These are phyloP conservation scores for Mrakia frigida DNA, from an alignment of 768 basidiomycete species.

Conservation along the genomic window DNA sequence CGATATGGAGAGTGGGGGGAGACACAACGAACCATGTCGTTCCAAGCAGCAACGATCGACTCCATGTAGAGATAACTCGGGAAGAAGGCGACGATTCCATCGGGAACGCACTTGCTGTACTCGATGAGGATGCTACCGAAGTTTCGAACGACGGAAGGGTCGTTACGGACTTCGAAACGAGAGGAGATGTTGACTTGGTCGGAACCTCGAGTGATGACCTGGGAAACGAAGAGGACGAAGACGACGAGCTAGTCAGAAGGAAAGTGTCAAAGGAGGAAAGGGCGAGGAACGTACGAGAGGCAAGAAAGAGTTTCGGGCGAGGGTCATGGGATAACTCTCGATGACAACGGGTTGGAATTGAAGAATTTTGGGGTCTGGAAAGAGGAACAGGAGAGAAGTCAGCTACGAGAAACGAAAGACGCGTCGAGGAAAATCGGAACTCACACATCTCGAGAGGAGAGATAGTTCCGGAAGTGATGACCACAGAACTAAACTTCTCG, in stretches of 20 bases:
- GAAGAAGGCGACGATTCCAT: constrained; percentile 98
- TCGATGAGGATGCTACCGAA: constrained; percentile 97
- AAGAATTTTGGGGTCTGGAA: constrained; percentile 82
- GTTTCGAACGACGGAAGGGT: constrained; percentile 97
- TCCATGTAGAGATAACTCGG: constrained; percentile 99
- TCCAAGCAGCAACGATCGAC: constrained; percentile 99
- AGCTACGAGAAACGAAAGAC: neutral
- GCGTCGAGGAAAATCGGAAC: neutral
- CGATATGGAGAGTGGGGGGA: no score
- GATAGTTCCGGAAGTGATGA: constrained; percentile 97
- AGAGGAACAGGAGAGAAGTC: neutral
- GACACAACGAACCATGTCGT: constrained; percentile 85
- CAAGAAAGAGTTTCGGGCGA: constrained; percentile 91
- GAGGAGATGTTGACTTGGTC: constrained; percentile 99
- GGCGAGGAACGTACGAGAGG: constrained; percentile 61
- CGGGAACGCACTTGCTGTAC: constrained; percentile 95
- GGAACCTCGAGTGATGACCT: constrained; percentile 96
- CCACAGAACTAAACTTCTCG: constrained; percentile 94
- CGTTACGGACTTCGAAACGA: constrained; percentile 96
- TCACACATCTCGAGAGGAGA: constrained; percentile 91
- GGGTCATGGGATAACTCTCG: constrained; percentile 96
- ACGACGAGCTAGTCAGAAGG: neutral
- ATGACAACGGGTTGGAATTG: constrained; percentile 95
- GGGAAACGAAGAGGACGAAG: neutral
- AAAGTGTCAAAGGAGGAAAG: neutral